Base-by-base conservation (phyloP, 2,329 filamentous ascomycete species). In the Setomelanomma holmii region DNA sequence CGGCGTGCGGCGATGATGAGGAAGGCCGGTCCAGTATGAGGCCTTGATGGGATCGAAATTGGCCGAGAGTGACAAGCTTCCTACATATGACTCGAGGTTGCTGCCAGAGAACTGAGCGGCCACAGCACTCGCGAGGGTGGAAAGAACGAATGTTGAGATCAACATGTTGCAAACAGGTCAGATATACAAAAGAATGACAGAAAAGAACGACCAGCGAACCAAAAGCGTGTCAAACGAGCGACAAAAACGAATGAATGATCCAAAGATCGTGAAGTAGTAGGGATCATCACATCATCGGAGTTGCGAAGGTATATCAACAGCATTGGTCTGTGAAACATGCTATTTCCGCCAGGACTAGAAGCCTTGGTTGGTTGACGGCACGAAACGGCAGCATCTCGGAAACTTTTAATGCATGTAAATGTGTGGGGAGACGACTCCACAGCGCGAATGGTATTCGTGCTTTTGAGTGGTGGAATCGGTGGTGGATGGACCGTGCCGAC, bases 1-100 rank as follows among this genome's bases (percentile, higher is more conserved):
- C 5, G 84, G 84, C 11, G 84, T 86, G 45, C 84, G 80, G 40
- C 84, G 82, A 67, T 87, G 84, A 60, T 87, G 85, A 39, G 83
- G 82, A 40, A 82, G 79, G 17, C 78, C 79, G 12, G 84, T 86
- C 84, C 84, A 86, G 78, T 87, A 87, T 7, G 83, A 79, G 16
- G 78, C 78, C 67, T 84, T 82, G 58, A 86, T 76, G 5, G 84
- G 83, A 62, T 84, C 81, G 72, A 86, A 86, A 27, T 76, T 72
- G 55, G 73, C 73, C 22, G 77, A 74, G n/a, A 86, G 76, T 23
- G 77, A 73, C 43, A 85, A 66, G 44, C 72, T 68, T 56, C 78
- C 75, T 45, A 36, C 34, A n/a, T 36, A 36, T 7, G 34, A n/a
- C 16, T 36, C 16, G 34, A 36, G 34, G 64, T 68, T 71, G 42